Evolutionary conservation across 768 basidiomycete genomes (phyloP).

Genomic region (Coprinopsis cinerea): DNA sequence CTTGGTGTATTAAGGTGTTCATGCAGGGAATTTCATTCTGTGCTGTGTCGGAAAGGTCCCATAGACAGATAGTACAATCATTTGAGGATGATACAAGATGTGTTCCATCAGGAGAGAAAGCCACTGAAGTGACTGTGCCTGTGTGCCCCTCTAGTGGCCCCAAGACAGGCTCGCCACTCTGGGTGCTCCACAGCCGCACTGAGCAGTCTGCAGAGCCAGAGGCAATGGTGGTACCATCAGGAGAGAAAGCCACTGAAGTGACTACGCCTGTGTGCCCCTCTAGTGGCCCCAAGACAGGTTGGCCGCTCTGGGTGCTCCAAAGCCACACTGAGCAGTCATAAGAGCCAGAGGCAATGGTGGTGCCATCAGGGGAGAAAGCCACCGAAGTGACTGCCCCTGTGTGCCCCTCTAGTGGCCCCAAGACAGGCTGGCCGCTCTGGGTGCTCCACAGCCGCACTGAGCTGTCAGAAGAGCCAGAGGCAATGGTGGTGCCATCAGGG

Average conservation of each 20-base stretch:
- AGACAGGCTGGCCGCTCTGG: neutral
- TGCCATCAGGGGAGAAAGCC: slow-evolving; percentile 13
- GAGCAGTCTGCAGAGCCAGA: neutral
- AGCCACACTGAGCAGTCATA: slow-evolving; percentile 29
- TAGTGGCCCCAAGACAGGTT: neutral
- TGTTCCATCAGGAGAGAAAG: slow-evolving; percentile 13
- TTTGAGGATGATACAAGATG: slow-evolving; percentile 22
- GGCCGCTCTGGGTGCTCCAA: slow-evolving; percentile 20
- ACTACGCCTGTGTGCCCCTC: slow-evolving; percentile 7
- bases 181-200: slow-evolving; percentile 12
- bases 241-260: slow-evolving; percentile 5
- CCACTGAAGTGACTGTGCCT: slow-evolving; percentile 9
- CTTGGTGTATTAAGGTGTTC: too few species aligned
- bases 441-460: slow-evolving; percentile 12
- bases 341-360: slow-evolving; percentile 19
- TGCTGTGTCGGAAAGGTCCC: slow-evolving; percentile 18
- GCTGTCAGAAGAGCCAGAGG: neutral
- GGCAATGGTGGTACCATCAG: slow-evolving; percentile 1
- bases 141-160: neutral
- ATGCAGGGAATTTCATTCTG: neutral
- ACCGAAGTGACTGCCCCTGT: slow-evolving; percentile 8
- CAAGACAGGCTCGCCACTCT: neutral
- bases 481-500: slow-evolving; percentile 1
- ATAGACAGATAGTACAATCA: slow-evolving; percentile 29
- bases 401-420: neutral